A percentile compares a stretch with the other conserved stretches of the same genome.
Evolutionary conservation across 2,329 filamentous ascomycete species (phyloP).

Genomic region (Cercospora janseana): DNA sequence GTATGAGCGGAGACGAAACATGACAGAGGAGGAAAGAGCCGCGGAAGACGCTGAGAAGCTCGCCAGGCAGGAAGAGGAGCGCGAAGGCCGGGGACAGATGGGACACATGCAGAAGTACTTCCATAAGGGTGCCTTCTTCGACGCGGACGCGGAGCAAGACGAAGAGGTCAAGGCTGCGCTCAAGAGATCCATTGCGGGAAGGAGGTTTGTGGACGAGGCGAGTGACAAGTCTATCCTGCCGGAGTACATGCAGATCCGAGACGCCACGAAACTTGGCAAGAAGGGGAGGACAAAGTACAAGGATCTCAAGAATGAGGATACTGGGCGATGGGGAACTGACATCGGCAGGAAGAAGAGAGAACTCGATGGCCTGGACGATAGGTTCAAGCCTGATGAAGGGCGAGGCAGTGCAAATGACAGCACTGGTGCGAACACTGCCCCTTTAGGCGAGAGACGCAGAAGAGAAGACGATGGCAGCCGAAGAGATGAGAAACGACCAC

Average conservation of each 20-base stretch:
- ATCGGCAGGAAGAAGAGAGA: slow-evolving; percentile 53
- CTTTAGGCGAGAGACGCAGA: slow-evolving; percentile 62
- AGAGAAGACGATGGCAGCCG: slow-evolving; percentile 41
- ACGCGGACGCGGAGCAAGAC: slow-evolving; percentile 59
- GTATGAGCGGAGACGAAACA: slow-evolving; percentile 79
- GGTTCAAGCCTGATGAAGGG: slow-evolving; percentile 63
- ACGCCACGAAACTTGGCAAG: slow-evolving; percentile 89
- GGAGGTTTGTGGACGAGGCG: slow-evolving; percentile 77
- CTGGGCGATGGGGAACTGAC: slow-evolving; percentile 73
- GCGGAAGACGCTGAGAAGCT: slow-evolving; percentile 80
- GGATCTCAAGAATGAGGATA: slow-evolving; percentile 87
- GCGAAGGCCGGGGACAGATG: slow-evolving; percentile 73
- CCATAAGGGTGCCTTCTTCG: slow-evolving; percentile 95
- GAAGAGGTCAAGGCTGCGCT: slow-evolving; percentile 74
- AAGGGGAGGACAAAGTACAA: slow-evolving; percentile 89
- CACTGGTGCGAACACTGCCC: slow-evolving; percentile 69
- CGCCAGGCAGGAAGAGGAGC: slow-evolving; percentile 73
- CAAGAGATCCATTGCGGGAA: slow-evolving; percentile 81
- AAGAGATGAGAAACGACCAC: slow-evolving; percentile 46
- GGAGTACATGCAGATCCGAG: slow-evolving; percentile 86
- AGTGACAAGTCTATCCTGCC: slow-evolving; percentile 79
- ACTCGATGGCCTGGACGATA: slow-evolving; percentile 57
- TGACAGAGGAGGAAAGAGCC: slow-evolving; percentile 81
- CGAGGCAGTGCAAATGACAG: slow-evolving; percentile 46
- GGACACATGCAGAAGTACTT: slow-evolving; percentile 93